A percentile compares a stretch with the other conserved stretches of the same genome.
phyloP scores from a whole-genome alignment of 2,329 filamentous ascomycete genomes.

The Lecanoromycetidae sp. region DNA sequence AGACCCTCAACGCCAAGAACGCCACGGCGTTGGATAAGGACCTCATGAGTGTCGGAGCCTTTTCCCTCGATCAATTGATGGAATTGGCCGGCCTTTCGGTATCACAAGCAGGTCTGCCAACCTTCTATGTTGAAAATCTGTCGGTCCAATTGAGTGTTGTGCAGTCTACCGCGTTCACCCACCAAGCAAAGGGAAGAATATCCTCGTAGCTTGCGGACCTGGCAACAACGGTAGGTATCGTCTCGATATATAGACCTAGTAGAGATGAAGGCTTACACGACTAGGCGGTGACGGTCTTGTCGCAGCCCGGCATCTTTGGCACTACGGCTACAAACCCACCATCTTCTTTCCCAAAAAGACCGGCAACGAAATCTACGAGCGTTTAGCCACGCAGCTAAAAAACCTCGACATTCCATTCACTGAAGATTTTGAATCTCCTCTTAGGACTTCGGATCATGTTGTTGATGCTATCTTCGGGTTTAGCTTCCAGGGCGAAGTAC shows the following conservation, averaged over 20 bases:
- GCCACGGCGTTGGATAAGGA: conserved; percentile 84
- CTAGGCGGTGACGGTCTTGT: conserved; percentile 87
- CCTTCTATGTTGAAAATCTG: not conserved
- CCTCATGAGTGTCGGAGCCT: conserved; percentile 75
- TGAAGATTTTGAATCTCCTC: conserved; percentile 52
- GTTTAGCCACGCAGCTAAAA: conserved; percentile 71
- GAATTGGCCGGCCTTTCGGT: conserved; percentile 88
- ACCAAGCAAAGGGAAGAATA: conserved; percentile 52
- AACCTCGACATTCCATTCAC: conserved; percentile 75
- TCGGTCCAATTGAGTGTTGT: not conserved
- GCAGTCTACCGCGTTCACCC: conserved; percentile 72
- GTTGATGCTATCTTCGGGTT: conserved; percentile 59
- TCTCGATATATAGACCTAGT: not conserved
- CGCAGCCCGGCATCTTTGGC: conserved; percentile 77
- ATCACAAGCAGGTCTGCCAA: conserved; percentile 63
- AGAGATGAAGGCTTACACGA: not conserved
- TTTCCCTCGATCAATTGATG: conserved; percentile 95
- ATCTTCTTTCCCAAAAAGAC: conserved; percentile 89
- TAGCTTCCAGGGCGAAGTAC: conserved; percentile 80
- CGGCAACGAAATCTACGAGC: conserved; percentile 83
- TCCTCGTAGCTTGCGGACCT: conserved; percentile 86
- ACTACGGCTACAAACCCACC: conserved; percentile 81
- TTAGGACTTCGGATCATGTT: not conserved
- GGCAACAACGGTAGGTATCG: conserved; percentile 46
- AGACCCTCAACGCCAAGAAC: conserved; percentile 80